Conservation (phyloP, 1,139 yeast species). For the Kluyveromyces marxianus region DNA sequence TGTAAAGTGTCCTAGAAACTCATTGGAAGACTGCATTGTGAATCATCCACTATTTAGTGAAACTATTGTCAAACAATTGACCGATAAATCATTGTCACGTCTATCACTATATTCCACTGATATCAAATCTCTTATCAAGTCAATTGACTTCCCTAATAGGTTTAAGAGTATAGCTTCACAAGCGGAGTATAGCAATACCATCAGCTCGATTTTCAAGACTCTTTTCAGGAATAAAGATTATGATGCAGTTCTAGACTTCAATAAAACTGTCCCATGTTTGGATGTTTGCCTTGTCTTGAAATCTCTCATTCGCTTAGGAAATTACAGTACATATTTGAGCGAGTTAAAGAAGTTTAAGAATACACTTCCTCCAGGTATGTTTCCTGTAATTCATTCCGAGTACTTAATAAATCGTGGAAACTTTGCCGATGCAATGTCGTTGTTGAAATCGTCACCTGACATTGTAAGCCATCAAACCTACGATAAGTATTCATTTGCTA, state of each 20-base stretch:
- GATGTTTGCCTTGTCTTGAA: slow-evolving; percentile 20
- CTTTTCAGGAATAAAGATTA: slow-evolving; percentile 18
- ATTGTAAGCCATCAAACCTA: slow-evolving; percentile 14
- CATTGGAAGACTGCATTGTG: slow-evolving; percentile 13
- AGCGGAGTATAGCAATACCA: slow-evolving; percentile 22
- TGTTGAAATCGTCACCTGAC: slow-evolving; percentile 11
- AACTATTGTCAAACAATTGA: slow-evolving; percentile 19
- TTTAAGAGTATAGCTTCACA: slow-evolving; percentile 25
- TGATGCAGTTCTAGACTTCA: slow-evolving; percentile 16
- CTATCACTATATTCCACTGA: slow-evolving; percentile 12
- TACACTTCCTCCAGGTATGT: slow-evolving; percentile 10
- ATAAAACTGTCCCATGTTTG: slow-evolving; percentile 22
- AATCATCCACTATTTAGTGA: slow-evolving; percentile 13
- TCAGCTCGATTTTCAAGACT: slow-evolving; percentile 17
- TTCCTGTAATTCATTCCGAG: slow-evolving; percentile 19
- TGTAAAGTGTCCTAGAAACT: slow-evolving; percentile 10
- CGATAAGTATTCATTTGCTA: slow-evolving; percentile 22
- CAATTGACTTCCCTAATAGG: slow-evolving; percentile 22
- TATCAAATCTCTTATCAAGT: slow-evolving; percentile 13
- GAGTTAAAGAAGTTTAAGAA: slow-evolving; percentile 16
- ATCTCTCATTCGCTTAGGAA: slow-evolving; percentile 22
- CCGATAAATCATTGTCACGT: slow-evolving; percentile 17
- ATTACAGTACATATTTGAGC: slow-evolving; percentile 14
- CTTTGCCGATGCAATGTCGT: slow-evolving; percentile 19
- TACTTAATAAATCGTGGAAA: slow-evolving; percentile 18